Base-by-base conservation (phyloP, 352 stramenopile species). In the Phytophthora capsici region DNA sequence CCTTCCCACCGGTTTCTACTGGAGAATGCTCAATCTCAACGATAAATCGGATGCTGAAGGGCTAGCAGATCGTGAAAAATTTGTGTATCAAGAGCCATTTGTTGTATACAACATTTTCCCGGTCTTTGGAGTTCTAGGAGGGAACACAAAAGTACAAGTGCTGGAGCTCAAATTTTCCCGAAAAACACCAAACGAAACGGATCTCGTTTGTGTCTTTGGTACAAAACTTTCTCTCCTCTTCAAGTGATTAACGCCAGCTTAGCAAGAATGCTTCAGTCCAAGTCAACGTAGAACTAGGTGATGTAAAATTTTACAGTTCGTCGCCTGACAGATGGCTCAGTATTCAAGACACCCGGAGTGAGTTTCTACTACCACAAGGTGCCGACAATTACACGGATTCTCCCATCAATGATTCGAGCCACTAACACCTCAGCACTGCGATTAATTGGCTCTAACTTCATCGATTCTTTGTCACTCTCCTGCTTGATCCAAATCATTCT, bases 11-110 rank as follows among this genome's bases (percentile, higher is more conserved):
- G 57, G 51, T 2, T 68, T 81, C 22, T 69, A 77, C 17, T 80
- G 72, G 72, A 65, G 58, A 46, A 57, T 52, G 0, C 17, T 36
- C 0, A 52, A 63, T 28, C 20, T 61, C 0, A 51, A 70, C 17
- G 69, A 83, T 16, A 25, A 51, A 25, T 66, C 73, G 48, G 23
- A 57, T 4, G 44, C 41, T 2, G 37, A 48, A 13, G 44, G 63
- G 17, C 55, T 59, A 38, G 1, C 17, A 14, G 5, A 46, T 14
- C 17, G 74, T 7, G 20, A 41, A 0, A 57, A 68, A 8, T 26
- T 92, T 25, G 7, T 77, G 20, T 88, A 88, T 26, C 66, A 58
- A 37, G 83, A 88, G 3, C 36, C 56, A 0, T 64, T 85, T 36
- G 32, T 58, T 2, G 54, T 89, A 0, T 56, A 77, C n/a, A 13